Percentiles rank a stretch among this genome's conserved stretches.
These are phyloP conservation scores for Marsdenia floribunda DNA, from an alignment of 257 asterid species.

Conservation along the genomic window DNA sequence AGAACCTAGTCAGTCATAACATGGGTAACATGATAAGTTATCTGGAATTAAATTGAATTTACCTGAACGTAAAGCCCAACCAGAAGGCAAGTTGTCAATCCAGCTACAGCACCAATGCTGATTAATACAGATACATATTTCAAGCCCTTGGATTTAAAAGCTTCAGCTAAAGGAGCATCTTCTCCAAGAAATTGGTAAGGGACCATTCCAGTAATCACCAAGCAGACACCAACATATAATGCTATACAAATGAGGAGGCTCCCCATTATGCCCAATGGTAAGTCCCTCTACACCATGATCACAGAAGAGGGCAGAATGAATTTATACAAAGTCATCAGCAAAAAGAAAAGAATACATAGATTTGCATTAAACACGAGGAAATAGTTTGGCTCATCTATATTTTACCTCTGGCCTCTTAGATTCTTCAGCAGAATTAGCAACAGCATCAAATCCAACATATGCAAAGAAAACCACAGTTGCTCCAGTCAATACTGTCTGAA, in stretches of 20 bases:
- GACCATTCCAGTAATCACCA: slow-evolving; percentile 96
- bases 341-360: neutral
- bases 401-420: slow-evolving; percentile 87
- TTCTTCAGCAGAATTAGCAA: slow-evolving; percentile 98
- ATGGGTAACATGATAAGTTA: neutral
- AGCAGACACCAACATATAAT: slow-evolving; percentile 74
- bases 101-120: slow-evolving; percentile 96
- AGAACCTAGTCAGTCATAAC: slow-evolving; percentile 4
- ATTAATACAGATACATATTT: slow-evolving; percentile 71
- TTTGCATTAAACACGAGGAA: slow-evolving; percentile 8
- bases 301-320: slow-evolving; percentile 6
- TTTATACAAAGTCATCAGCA: neutral
- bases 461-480: slow-evolving; percentile 97
- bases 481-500: slow-evolving; percentile 66
- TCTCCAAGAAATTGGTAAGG: slow-evolving; percentile 77
- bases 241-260: slow-evolving; percentile 75
- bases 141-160: slow-evolving; percentile 76
- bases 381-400: slow-evolving; percentile 15
- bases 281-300: slow-evolving; percentile 61
- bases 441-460: slow-evolving; percentile 96
- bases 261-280: slow-evolving; percentile 88
- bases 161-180: slow-evolving; percentile 90
- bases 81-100: slow-evolving; percentile 87
- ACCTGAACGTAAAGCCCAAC: slow-evolving; percentile 99
- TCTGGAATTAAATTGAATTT: slow-evolving; percentile 13